phyloP scores from a whole-genome alignment of 2,329 filamentous ascomycete species.

The Penicillium sp. region DNA sequence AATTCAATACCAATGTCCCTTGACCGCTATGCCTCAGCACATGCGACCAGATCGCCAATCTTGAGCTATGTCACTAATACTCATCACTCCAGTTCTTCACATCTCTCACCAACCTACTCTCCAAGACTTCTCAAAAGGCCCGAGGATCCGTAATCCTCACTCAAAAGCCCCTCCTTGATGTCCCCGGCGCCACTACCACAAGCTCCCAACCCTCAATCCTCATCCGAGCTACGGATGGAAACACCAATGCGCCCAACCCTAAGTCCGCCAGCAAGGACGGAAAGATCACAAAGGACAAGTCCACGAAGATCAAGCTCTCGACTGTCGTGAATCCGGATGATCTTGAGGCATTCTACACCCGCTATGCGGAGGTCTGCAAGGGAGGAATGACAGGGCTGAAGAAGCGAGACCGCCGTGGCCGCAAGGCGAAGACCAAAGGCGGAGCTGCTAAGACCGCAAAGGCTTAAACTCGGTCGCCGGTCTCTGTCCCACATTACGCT shows the following conservation, averaged over 20 bases:
- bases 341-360: conserved; percentile 76
- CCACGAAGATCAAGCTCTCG: conserved; percentile 73
- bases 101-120: conserved; percentile 41
- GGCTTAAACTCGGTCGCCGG: conserved; percentile 22
- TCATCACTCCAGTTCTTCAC: conserved; percentile 42
- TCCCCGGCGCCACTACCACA: conserved; percentile 43
- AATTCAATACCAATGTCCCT: conserved; percentile 1
- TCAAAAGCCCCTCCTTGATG: conserved; percentile 41
- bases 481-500: conserved; percentile 4
- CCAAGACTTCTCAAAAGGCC: conserved; percentile 40
- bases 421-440: conserved; percentile 59
- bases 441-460: conserved; percentile 34
- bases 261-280: conserved; percentile 31
- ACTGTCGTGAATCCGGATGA: conserved; percentile 77
- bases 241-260: conserved; percentile 51
- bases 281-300: conserved; percentile 43
- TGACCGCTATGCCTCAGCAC: conserved; percentile 1
- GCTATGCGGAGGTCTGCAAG: conserved; percentile 91
- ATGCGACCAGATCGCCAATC: conserved; percentile 13
- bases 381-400: conserved; percentile 84
- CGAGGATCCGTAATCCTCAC: conserved; percentile 48
- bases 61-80: conserved; percentile 14
- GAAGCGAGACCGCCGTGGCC: conserved; percentile 81
- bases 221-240: conserved; percentile 82
- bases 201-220: conserved; percentile 73